Evolutionary conservation across 2,329 filamentous ascomycete genomes (phyloP).

Genomic region (Colletotrichum coccodes): DNA sequence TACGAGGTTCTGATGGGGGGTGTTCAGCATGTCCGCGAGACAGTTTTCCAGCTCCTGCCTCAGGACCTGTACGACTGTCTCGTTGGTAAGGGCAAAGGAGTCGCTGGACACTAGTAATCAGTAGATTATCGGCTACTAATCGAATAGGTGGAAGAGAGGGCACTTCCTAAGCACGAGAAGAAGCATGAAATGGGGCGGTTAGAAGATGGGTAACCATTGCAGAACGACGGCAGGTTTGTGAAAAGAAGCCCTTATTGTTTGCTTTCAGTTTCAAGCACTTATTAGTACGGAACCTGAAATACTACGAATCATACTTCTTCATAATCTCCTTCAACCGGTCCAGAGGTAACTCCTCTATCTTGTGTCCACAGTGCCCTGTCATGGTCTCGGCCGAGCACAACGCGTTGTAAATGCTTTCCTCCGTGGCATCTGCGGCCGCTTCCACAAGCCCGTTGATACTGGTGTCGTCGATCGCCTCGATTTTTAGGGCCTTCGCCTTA

Average conservation of each 20-base stretch:
- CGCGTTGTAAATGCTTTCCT: constrained; percentile 74
- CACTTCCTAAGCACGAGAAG: background rate
- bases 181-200: background rate
- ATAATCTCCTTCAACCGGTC: constrained; percentile 58
- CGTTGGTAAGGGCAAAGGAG: background rate
- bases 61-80: background rate
- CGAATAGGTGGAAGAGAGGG: background rate
- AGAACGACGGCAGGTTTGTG: background rate
- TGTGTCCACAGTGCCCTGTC: constrained; percentile 61
- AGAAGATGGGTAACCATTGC: background rate
- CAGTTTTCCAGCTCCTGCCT: background rate
- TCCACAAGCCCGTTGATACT: constrained; percentile 71
- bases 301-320: constrained; percentile 41
- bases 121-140: background rate
- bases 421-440: constrained; percentile 69
- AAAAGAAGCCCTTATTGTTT: too few relatives aligned
- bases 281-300: background rate
- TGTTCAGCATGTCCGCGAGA: background rate
- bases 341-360: constrained; percentile 60
- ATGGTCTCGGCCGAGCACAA: constrained; percentile 70
- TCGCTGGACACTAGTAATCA: background rate
- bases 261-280: background rate
- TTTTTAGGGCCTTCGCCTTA: constrained; percentile 45
- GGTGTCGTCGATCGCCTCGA: constrained; percentile 64
- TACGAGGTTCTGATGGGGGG: background rate